Percentiles rank a stretch among this genome's conserved stretches.
Conservation (phyloP, 2,329 filamentous ascomycete species). For the Aureobasidium sp. region DNA sequence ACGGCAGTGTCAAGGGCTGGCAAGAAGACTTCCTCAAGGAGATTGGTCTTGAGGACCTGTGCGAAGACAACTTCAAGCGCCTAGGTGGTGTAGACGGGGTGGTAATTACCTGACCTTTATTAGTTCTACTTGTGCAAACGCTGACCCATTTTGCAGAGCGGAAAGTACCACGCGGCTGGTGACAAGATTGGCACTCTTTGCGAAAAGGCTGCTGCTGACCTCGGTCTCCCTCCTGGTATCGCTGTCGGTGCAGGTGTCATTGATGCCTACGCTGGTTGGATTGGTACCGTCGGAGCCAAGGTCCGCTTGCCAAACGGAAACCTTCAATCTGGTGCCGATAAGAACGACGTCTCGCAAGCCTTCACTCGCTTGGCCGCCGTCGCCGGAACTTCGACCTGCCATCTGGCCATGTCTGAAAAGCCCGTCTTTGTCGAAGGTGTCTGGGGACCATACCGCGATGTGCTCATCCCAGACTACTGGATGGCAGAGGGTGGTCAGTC, state of each 20-base stretch:
- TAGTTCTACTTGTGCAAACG: slow-evolving; percentile 13
- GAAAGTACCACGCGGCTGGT: slow-evolving; percentile 82
- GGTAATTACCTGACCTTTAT: slow-evolving; percentile 49
- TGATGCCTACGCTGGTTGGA: slow-evolving; percentile 97
- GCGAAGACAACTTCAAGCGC: slow-evolving; percentile 79
- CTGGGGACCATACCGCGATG: slow-evolving; percentile 95
- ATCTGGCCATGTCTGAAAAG: slow-evolving; percentile 88
- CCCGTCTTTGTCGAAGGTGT: slow-evolving; percentile 92
- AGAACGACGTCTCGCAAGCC: slow-evolving; percentile 85
- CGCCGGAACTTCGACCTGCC: slow-evolving; percentile 93
- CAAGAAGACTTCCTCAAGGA: slow-evolving; percentile 85
- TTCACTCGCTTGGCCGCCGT: slow-evolving; percentile 91
- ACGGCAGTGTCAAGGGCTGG: slow-evolving; percentile 96
- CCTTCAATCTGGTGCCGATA: slow-evolving; percentile 49
- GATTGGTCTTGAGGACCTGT: slow-evolving; percentile 80
- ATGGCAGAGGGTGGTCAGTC: slow-evolving; percentile 96
- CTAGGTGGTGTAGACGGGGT: slow-evolving; percentile 92
- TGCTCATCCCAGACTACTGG: slow-evolving; percentile 87
- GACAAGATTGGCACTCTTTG: slow-evolving; percentile 82
- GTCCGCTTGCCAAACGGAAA: slow-evolving; percentile 66
- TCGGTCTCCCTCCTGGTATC: slow-evolving; percentile 80
- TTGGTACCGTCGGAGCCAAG: slow-evolving; percentile 96
- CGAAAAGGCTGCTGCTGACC: slow-evolving; percentile 71
- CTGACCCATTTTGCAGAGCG: slow-evolving; percentile 59
- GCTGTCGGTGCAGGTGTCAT: slow-evolving; percentile 95